These are phyloP conservation scores for Vigna angularis DNA, from an alignment of 306 rosid species.

Conservation along the genomic window DNA sequence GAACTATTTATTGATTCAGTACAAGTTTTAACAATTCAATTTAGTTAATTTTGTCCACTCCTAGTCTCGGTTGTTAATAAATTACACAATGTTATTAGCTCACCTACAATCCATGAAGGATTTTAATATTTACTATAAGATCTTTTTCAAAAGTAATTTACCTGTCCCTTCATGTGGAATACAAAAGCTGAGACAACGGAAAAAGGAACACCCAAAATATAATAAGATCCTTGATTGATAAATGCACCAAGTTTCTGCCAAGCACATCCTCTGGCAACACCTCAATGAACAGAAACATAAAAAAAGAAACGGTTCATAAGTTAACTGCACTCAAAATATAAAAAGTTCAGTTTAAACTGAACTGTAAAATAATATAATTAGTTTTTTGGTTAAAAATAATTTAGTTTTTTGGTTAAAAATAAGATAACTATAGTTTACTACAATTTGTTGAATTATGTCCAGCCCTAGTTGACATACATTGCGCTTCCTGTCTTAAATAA, in stretches of 20 bases:
- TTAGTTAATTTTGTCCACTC: too few relatives aligned
- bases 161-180: constrained; percentile 47
- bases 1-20: too few relatives aligned
- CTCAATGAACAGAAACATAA: constrained; percentile 2
- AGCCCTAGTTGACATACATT: too few relatives aligned
- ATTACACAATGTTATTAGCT: background rate
- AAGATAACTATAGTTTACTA: too few relatives aligned
- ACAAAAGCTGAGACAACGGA: constrained; percentile 41
- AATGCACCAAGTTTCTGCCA: constrained; percentile 56
- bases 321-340: too few relatives aligned
- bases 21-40: too few relatives aligned
- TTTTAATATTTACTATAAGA: background rate
- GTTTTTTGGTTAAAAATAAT: too few relatives aligned
- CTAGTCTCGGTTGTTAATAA: background rate
- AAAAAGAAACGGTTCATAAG: too few relatives aligned
- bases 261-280: constrained; percentile 52
- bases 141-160: background rate
- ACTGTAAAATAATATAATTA: too few relatives aligned
- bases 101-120: background rate
- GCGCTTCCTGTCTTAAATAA: background rate
- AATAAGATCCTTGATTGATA: constrained; percentile 52
- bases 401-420: too few relatives aligned
- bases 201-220: constrained; percentile 47
- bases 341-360: too few relatives aligned
- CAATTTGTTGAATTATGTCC: too few relatives aligned